Percentiles rank a stretch among this genome's conserved stretches.
Evolutionary conservation across 768 basidiomycete species (phyloP).

Genomic region (Pleurotus platypus): DNA sequence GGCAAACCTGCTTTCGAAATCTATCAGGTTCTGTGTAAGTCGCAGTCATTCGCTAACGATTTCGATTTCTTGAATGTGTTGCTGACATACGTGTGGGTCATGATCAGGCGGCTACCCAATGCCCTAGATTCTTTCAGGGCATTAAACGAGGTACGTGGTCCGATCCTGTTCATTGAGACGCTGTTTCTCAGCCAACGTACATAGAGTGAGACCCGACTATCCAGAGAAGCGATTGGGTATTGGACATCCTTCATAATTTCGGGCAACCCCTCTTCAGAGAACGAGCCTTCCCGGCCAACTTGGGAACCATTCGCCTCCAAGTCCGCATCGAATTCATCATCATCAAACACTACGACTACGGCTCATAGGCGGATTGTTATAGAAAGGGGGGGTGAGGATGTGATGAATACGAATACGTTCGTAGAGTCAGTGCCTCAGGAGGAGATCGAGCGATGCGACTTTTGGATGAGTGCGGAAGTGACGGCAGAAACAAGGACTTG

Average conservation of each 20-base stretch:
- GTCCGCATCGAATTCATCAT: too few species aligned
- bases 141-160: conserved; percentile 29
- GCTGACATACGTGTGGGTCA: too few species aligned
- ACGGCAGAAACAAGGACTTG: conserved; percentile 15
- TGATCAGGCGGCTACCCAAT: conserved; percentile 20
- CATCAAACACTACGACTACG: background rate
- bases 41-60: background rate
- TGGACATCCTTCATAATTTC: conserved; percentile 39
- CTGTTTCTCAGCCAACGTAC: background rate
- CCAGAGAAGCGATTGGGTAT: conserved; percentile 36
- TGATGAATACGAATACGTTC: conserved; percentile 18
- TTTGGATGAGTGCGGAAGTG: conserved; percentile 38
- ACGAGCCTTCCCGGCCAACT: conserved; percentile 17
- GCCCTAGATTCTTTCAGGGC: conserved; percentile 32
- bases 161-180: background rate
- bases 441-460: conserved; percentile 31
- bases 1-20: conserved; percentile 5
- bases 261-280: conserved; percentile 23
- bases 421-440: conserved; percentile 26
- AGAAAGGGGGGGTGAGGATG: conserved; percentile 18
- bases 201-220: conserved; percentile 33
- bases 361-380: conserved; percentile 20
- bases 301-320: conserved; percentile 21
- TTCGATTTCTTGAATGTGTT: too few species aligned
- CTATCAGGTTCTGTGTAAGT: conserved; percentile 21